Conservation (phyloP, 1,284 basidiomycete species). For the Singerocomus inundabilis region DNA sequence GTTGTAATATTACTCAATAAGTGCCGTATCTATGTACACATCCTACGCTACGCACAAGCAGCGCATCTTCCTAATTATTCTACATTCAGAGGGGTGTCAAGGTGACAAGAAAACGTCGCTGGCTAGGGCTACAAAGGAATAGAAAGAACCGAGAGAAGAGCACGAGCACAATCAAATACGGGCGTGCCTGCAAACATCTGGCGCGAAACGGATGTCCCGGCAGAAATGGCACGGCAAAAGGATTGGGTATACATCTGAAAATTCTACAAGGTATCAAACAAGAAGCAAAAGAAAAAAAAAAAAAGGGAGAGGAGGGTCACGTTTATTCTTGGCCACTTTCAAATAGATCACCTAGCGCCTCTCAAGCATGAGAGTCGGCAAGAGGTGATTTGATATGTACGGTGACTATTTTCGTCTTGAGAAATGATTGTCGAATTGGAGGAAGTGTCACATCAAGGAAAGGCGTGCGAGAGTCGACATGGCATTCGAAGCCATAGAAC, state of each 20-base stretch:
- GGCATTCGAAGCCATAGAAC: no score
- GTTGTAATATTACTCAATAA: no score
- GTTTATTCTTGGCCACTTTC: slow-evolving; percentile 40
- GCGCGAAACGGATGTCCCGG: neutral
- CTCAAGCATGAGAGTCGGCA: neutral
- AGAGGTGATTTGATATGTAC: neutral
- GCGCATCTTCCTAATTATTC: no score
- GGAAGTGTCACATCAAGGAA: no score
- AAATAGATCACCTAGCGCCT: slow-evolving; percentile 36
- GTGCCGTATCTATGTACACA: no score
- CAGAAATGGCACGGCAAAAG: neutral
- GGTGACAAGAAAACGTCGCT: no score
- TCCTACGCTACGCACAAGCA: no score
- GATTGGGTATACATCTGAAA: no score
- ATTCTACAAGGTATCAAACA: no score
- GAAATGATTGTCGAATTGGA: no score
- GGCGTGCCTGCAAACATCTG: neutral
- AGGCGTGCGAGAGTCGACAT: no score
- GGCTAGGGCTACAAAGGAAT: slow-evolving; percentile 25
- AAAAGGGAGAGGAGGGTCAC: neutral
- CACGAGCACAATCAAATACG: neutral
- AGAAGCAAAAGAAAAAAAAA: neutral
- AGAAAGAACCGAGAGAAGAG: neutral
- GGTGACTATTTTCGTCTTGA: neutral
- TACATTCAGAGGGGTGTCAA: no score